Base-by-base conservation (phyloP, 257 asterid species). In the Fraxinus excelsior region DNA sequence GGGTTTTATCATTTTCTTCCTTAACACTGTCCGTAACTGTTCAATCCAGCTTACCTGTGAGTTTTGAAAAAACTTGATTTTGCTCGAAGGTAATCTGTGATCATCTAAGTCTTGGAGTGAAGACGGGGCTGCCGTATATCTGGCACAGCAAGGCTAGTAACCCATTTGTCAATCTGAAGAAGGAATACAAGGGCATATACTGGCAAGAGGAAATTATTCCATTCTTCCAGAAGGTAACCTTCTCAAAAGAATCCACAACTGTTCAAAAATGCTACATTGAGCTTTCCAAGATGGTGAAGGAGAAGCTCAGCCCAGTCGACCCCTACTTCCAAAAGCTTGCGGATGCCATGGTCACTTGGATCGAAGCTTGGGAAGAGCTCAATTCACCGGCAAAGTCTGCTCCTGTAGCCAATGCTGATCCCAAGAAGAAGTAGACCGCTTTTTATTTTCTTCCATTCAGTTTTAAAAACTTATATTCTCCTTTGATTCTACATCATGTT, bases 141-240 rank as follows among this genome's bases (percentile, higher is more conserved):
- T 91, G 96, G 96, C 96, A 91, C 88, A 89, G 94, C 79, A 91
- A 91, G 82, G 96, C 94, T 7, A 91, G 96, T 86, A 87, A 91
- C 80, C 96, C 96, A 1, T 91, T 89, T 58, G 94, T 86, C 40
- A 89, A 91, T 77, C 84, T 91, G 74, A 89, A 85, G 82, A 91
- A 91, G 77, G 94, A 91, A 82, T 87, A 80, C 91, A 87, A 87
- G 28, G 92, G 96, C 64, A 80, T 91, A 5, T 91, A 85, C 79
- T 91, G 96, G 94, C 94, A 91, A 73, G 94, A 91, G 75, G 91
- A 91, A 7, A 84, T 91, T 80, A 91, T 91, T 72, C 94, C 96
- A 10, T 89, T 91, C 82, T 91, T 91, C 89, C 94, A 89, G 74
- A 26, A 88, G 3, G 80, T 78, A 9, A 29, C 51, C 12, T 83